These are phyloP conservation scores for Guyanaporus albipodus DNA, from an alignment of 768 basidiomycete genomes.

Conservation along the genomic window DNA sequence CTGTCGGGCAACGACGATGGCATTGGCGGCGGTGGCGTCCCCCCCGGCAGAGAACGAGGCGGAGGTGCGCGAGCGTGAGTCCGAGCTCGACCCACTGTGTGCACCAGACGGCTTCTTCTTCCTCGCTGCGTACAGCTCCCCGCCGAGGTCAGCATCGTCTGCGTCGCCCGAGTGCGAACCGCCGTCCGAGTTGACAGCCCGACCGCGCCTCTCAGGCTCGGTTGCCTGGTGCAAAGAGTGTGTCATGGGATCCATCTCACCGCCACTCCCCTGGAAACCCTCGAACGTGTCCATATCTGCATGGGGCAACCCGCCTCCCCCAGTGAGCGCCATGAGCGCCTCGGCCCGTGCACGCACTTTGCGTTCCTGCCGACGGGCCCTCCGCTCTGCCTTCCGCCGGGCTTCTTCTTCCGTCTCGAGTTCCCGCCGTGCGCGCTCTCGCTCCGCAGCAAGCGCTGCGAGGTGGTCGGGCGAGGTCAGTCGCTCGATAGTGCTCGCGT, in stretches of 20 bases:
- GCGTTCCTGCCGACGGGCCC: constrained; percentile 42
- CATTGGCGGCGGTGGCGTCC: constrained; percentile 20
- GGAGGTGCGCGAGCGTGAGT: constrained; percentile 61
- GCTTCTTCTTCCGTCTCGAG: constrained; percentile 38
- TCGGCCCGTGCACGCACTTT: constrained; percentile 40
- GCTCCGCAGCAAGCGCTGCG: constrained; percentile 28
- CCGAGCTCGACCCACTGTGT: constrained; percentile 43
- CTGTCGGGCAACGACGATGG: constrained; percentile 23
- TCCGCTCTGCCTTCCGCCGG: constrained; percentile 45
- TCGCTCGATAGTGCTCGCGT: constrained; percentile 51
- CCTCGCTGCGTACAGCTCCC: constrained; percentile 48
- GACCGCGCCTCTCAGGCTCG: constrained; percentile 3
- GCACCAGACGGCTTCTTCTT: constrained; percentile 29
- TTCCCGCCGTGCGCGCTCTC: constrained; percentile 26
- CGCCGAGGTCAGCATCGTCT: constrained; percentile 61
- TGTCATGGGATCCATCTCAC: constrained; percentile 17
- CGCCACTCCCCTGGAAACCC: constrained; percentile 65
- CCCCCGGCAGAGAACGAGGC: constrained; percentile 38
- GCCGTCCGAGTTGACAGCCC: constrained; percentile 1
- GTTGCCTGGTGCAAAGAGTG: background rate
- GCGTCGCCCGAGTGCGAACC: constrained; percentile 29
- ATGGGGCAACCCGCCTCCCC: constrained; percentile 11
- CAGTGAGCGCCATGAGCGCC: constrained; percentile 33
- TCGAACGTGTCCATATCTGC: constrained; percentile 46
- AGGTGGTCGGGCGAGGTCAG: constrained; percentile 42